phyloP scores from a whole-genome alignment of 805 yeast genomes.

The Metschnikowia sp. region DNA sequence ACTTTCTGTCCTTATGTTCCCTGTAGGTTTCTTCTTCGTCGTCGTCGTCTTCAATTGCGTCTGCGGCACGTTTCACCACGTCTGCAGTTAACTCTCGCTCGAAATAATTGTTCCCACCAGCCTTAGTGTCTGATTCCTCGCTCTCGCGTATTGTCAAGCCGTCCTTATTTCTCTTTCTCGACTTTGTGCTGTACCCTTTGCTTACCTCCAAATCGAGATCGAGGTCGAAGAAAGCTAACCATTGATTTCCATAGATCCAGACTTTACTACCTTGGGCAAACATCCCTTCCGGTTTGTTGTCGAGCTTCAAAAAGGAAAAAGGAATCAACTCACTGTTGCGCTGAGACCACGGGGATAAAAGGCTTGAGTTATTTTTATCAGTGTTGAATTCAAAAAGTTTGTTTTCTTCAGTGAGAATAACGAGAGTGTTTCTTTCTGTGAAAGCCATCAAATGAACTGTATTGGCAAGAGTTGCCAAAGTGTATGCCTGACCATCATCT shows the following conservation, averaged over 20 bases:
- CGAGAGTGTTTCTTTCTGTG: constrained; percentile 47
- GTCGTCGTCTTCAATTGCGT: constrained; percentile 33
- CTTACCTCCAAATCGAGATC: constrained; percentile 50
- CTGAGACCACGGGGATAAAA: constrained; percentile 76
- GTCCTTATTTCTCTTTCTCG: constrained; percentile 43
- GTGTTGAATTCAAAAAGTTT: constrained; percentile 61
- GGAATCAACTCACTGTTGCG: constrained; percentile 76
- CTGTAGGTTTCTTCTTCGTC: constrained; percentile 16
- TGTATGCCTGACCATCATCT: constrained; percentile 23
- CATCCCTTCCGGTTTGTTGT: constrained; percentile 72
- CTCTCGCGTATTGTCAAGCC: constrained; percentile 36
- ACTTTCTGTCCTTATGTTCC: constrained; percentile 21
- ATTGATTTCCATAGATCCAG: constrained; percentile 87
- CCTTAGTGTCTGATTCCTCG: constrained; percentile 20
- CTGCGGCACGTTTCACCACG: constrained; percentile 17
- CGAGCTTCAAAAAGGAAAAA: constrained; percentile 47
- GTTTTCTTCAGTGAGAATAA: constrained; percentile 71
- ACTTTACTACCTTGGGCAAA: constrained; percentile 51
- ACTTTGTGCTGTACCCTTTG: constrained; percentile 21
- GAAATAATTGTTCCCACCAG: constrained; percentile 3
- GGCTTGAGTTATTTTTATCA: constrained; percentile 14
- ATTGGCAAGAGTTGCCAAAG: constrained; percentile 57
- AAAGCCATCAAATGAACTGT: constrained; percentile 62
- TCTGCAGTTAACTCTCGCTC: constrained; percentile 12
- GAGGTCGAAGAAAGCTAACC: constrained; percentile 76